Conservation (phyloP, 495 filamentous ascomycete genomes). For the Penicillium simplicissimum region DNA sequence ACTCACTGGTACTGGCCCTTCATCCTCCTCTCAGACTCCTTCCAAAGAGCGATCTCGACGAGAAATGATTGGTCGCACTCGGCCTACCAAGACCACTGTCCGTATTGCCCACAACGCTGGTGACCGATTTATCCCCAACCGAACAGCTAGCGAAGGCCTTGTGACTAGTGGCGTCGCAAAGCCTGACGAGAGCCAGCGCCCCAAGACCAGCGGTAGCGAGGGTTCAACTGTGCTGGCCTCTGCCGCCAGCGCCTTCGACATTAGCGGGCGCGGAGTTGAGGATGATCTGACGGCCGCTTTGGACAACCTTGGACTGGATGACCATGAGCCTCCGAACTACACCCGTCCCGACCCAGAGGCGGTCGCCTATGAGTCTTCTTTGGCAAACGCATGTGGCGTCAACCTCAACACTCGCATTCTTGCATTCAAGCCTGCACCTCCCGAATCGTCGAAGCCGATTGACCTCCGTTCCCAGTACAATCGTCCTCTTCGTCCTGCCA, state of each 20-base stretch:
- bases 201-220: constrained; percentile 67
- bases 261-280: constrained; percentile 62
- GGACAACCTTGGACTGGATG: constrained; percentile 72
- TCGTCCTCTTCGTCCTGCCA: constrained; percentile 81
- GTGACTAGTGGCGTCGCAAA: constrained; percentile 79
- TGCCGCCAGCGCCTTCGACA: constrained; percentile 64
- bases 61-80: constrained; percentile 59
- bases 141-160: constrained; percentile 84
- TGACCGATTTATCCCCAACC: constrained; percentile 97
- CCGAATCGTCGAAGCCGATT: constrained; percentile 96
- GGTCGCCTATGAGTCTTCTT: constrained; percentile 86
- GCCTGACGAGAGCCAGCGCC: constrained; percentile 67
- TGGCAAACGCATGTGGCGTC: constrained; percentile 90
- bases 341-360: constrained; percentile 80
- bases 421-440: constrained; percentile 96
- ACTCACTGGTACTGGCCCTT: constrained; percentile 75
- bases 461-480: constrained; percentile 98
- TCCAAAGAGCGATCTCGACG: constrained; percentile 64
- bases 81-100: constrained; percentile 67
- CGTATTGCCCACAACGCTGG: constrained; percentile 71
- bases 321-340: constrained; percentile 59
- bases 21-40: constrained; percentile 65
- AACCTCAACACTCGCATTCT: constrained; percentile 92
- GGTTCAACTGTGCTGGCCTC: constrained; percentile 71
- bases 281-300: constrained; percentile 78